Conservation (phyloP, 2,329 filamentous ascomycete species). For the Clarireedia homoeocarpa region DNA sequence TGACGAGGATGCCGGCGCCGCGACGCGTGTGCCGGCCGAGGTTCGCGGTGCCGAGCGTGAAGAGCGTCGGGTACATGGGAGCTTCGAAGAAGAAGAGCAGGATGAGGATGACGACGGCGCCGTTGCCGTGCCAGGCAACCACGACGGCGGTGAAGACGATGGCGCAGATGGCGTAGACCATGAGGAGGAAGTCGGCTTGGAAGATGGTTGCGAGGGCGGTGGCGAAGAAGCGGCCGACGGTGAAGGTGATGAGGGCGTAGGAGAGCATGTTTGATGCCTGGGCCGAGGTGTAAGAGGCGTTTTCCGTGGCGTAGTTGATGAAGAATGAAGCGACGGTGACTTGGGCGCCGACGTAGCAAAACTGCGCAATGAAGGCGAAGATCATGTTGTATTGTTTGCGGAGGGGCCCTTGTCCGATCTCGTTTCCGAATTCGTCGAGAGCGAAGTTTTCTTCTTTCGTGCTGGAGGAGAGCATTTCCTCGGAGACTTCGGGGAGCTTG, state of each 20-base stretch:
- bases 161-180: conserved; percentile 54
- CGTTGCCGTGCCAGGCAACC: conserved; percentile 29
- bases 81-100: conserved; percentile 71
- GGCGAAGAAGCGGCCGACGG: conserved; percentile 63
- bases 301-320: conserved; percentile 64
- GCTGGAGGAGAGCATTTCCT: conserved; percentile 29
- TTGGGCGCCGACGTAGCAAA: conserved; percentile 71
- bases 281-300: conserved; percentile 41
- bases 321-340: conserved; percentile 59
- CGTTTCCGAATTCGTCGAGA: conserved; percentile 52
- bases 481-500: conserved; percentile 52
- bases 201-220: conserved; percentile 38
- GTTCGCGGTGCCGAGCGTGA: conserved; percentile 68
- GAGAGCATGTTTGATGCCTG: conserved; percentile 61
- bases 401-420: conserved; percentile 43
- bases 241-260: conserved; percentile 66
- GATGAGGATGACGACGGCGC: conserved; percentile 55
- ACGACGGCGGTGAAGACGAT: conserved; percentile 34
- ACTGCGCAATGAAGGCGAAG: conserved; percentile 68
- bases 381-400: conserved; percentile 67
- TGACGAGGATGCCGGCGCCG: conserved; percentile 64
- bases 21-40: conserved; percentile 71
- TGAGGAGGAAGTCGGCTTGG: conserved; percentile 41
- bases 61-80: conserved; percentile 75
- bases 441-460: conserved; percentile 27